Conservation (phyloP, 2,329 filamentous ascomycete genomes). For the Knufia fluminis region DNA sequence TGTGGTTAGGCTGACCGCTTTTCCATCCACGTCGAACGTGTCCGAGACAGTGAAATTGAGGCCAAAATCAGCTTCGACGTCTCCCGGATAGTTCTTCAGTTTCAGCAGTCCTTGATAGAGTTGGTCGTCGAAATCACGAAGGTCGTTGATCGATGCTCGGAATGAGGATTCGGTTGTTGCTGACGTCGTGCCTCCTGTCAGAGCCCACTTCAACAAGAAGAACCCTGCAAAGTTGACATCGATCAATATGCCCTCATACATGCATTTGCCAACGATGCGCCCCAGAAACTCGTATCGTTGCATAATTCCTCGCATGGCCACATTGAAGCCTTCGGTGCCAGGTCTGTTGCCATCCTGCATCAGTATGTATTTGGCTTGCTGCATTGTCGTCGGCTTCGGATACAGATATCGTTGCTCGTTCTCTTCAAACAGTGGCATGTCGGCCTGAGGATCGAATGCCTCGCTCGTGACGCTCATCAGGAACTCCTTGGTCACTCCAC, state of each 20-base stretch:
- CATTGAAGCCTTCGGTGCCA: slow-evolving; percentile 47
- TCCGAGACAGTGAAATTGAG: slow-evolving; percentile 88
- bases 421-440: slow-evolving; percentile 61
- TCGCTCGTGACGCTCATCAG: slow-evolving; percentile 79
- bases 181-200: slow-evolving; percentile 56
- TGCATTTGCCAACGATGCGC: slow-evolving; percentile 85
- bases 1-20: slow-evolving; percentile 54
- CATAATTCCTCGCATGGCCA: slow-evolving; percentile 52
- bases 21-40: slow-evolving; percentile 34
- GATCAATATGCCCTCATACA: slow-evolving; percentile 93
- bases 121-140: slow-evolving; percentile 81
- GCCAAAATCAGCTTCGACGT: slow-evolving; percentile 63
- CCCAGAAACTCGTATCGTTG: slow-evolving; percentile 83
- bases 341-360: slow-evolving; percentile 39
- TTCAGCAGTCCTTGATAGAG: slow-evolving; percentile 75
- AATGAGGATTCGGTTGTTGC: slow-evolving; percentile 63
- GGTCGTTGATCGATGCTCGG: slow-evolving; percentile 86
- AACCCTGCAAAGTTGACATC: slow-evolving; percentile 91
- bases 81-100: slow-evolving; percentile 28
- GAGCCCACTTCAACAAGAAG: slow-evolving; percentile 90
- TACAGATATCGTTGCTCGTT: slow-evolving; percentile 83
- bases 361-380: slow-evolving; percentile 55
- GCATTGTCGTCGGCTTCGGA: slow-evolving; percentile 70
- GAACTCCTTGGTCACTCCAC: slow-evolving; percentile 96
- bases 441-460: slow-evolving; percentile 56